These are phyloP conservation scores for Neophaeococcomyces mojaviensis DNA, from an alignment of 2,329 filamentous ascomycete genomes.

Conservation along the genomic window DNA sequence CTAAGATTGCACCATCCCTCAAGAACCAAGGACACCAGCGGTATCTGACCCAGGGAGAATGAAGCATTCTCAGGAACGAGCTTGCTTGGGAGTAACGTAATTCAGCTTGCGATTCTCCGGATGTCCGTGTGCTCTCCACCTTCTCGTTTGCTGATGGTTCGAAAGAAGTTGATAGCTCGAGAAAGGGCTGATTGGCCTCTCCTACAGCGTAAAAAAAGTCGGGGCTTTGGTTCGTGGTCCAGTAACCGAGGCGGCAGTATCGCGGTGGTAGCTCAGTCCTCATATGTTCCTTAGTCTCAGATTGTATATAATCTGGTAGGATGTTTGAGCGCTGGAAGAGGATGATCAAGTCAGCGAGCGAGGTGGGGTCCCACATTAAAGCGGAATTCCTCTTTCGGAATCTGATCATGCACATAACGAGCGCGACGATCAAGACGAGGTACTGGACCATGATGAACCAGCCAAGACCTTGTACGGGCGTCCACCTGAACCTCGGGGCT, in stretches of 20 bases:
- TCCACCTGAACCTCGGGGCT: constrained; percentile 65
- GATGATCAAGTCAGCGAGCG: constrained; percentile 70
- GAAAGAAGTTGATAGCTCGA: constrained; percentile 44
- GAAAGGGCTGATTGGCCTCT: constrained; percentile 48
- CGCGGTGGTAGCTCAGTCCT: constrained; percentile 47
- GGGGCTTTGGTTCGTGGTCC: constrained; percentile 60
- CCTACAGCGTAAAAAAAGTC: constrained; percentile 75
- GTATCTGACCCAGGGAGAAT: constrained; percentile 48
- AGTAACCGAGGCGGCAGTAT: constrained; percentile 74
- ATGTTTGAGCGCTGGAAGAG: constrained; percentile 75
- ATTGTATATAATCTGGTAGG: constrained; percentile 61
- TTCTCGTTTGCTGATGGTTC: constrained; percentile 37
- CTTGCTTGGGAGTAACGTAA: constrained; percentile 33
- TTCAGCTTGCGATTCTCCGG: constrained; percentile 33
- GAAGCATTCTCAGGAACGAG: constrained; percentile 44
- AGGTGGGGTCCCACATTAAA: constrained; percentile 76
- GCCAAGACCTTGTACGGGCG: constrained; percentile 65
- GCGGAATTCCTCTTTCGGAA: constrained; percentile 63
- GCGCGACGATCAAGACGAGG: constrained; percentile 53
- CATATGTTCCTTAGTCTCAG: constrained; percentile 50
- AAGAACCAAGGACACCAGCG: constrained; percentile 73
- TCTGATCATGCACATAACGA: constrained; percentile 53
- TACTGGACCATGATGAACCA: constrained; percentile 75
- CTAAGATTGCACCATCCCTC: constrained; percentile 56
- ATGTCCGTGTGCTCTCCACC: constrained; percentile 17